phyloP scores from a whole-genome alignment of 202 grass and related monocot genomes.

The Hordeum pubiflorum region DNA sequence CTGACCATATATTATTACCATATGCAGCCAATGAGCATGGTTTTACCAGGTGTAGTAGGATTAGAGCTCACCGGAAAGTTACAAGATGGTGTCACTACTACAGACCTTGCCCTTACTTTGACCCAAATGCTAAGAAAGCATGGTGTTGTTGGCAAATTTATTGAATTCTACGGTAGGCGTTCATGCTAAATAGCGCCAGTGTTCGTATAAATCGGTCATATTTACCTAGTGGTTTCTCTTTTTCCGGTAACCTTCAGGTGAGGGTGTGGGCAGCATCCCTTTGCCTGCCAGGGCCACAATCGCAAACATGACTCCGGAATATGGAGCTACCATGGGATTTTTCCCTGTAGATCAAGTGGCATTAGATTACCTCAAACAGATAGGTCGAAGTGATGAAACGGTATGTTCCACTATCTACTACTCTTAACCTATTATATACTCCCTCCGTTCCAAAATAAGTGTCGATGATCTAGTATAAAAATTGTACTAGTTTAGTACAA shows the following conservation, averaged over 20 bases:
- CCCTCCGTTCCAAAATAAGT: too few species aligned
- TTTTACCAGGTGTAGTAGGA: slow-evolving; percentile 90
- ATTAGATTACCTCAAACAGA: slow-evolving; percentile 82
- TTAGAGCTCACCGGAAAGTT: slow-evolving; percentile 77
- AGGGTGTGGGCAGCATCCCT: slow-evolving; percentile 78
- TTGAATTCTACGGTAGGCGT: slow-evolving; percentile 73
- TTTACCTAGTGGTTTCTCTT: background rate
- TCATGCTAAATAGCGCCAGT: slow-evolving; percentile 4
- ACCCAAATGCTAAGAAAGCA: slow-evolving; percentile 94
- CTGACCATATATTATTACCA: slow-evolving; percentile 18
- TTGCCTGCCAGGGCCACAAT: slow-evolving; percentile 91
- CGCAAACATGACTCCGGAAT: slow-evolving; percentile 95
- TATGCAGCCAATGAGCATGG: slow-evolving; percentile 97
- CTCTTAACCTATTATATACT: background rate
- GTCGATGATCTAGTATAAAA: too few species aligned
- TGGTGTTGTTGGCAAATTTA: slow-evolving; percentile 91
- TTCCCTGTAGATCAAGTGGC: slow-evolving; percentile 94
- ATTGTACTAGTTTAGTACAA: too few species aligned
- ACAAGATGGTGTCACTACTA: slow-evolving; percentile 67
- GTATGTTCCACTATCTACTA: slow-evolving; percentile 32
- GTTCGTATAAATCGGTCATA: background rate
- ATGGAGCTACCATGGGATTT: slow-evolving; percentile 98
- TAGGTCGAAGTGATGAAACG: slow-evolving; percentile 80
- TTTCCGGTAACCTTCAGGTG: slow-evolving; percentile 40
- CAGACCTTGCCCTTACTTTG: slow-evolving; percentile 88